Base-by-base conservation (phyloP, 2,329 filamentous ascomycete species). In the Elsinoe necatrix region DNA sequence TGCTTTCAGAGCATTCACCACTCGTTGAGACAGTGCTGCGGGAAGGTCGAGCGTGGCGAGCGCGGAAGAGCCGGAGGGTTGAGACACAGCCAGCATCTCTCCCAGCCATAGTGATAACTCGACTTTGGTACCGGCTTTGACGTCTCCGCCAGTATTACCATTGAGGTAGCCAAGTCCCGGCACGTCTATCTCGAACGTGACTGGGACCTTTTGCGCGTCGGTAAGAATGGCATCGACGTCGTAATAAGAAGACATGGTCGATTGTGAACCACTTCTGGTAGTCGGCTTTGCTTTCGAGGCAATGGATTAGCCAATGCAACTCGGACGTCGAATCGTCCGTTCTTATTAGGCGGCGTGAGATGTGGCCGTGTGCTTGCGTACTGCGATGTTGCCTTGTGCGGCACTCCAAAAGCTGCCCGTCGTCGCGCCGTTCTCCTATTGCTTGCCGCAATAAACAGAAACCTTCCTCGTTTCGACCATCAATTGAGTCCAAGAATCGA, bases 171-270 rank as follows among this genome's bases (percentile, higher is more conserved):
- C 91, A 45, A 97, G 81, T 57, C 87, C 84, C 18, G 90, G 86
- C 29, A 95, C 85, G 59, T 92, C 87, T 66, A 96, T 81, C 67
- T 95, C 87, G 73, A 97, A 96, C 54, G 87, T 95, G 75, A 91
- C 95, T 39, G 93, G 92, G 29, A 96, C 82, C 87, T 96, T 97
- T 84, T 95, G 89, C 51, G 87, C 84, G 69, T 93, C 88, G 8
- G 89, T 93, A 43, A 93, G 79, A 73, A 95, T 93, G 60, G 86
- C 80, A 65, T 91, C 85, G 58, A 92, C 81, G 69, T 90, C 85
- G 76, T 93, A 95, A 76, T 95, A 95, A 35, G 86, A 87, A 41
- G 63, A 64, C 73, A 76, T 76, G 14, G 61, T n/a, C n/a, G 21
- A 9, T 45, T 12, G 21, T 43, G 16, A 12, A n/a, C 9, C 5